Evolutionary conservation across 257 asterid genomes (phyloP).

Genomic region (Solanum paucissectum): DNA sequence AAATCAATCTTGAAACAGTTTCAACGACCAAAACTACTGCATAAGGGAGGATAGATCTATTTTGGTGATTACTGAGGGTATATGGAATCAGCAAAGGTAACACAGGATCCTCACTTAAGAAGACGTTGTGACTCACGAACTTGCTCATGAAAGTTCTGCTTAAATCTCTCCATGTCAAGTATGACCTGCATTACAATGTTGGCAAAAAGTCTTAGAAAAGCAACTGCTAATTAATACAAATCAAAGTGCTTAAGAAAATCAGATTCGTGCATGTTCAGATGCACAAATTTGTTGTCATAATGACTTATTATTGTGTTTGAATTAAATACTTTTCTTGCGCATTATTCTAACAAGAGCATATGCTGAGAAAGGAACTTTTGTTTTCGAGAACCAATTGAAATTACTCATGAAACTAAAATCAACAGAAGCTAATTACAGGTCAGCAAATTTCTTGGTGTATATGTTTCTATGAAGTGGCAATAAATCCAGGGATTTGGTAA

Average conservation of each 20-base stretch:
- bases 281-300: background rate
- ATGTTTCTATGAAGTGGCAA: background rate
- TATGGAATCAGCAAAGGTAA: background rate
- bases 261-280: background rate
- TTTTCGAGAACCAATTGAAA: background rate
- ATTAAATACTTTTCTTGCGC: background rate
- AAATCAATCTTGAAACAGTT: background rate
- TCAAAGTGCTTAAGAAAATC: background rate
- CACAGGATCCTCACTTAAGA: conserved; percentile 46
- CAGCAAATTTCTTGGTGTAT: background rate
- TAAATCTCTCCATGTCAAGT: conserved; percentile 91
- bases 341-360: background rate
- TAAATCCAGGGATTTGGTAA: background rate
- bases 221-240: background rate
- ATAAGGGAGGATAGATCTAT: background rate
- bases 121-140: conserved; percentile 47
- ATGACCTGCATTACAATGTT: conserved; percentile 51
- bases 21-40: background rate
- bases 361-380: background rate
- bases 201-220: background rate
- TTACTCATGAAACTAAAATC: background rate
- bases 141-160: conserved; percentile 62
- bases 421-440: background rate
- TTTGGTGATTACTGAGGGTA: background rate
- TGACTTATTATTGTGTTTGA: background rate